These are phyloP conservation scores for Phaeosphaeriaceae sp. DNA, from an alignment of 2,329 filamentous ascomycete species.

Conservation along the genomic window DNA sequence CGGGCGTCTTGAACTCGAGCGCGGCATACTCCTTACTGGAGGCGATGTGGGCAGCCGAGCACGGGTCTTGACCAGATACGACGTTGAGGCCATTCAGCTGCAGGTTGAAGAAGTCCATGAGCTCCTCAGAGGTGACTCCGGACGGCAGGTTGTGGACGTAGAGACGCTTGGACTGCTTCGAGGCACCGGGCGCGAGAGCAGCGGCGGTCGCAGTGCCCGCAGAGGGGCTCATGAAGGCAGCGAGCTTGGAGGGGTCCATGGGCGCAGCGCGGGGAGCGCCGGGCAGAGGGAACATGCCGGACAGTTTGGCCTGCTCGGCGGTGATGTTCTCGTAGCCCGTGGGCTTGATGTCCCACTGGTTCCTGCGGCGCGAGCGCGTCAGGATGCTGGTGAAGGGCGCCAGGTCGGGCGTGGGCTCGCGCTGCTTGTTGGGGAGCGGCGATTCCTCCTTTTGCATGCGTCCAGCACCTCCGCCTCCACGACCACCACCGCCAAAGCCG, in stretches of 20 bases:
- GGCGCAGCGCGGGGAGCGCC: conserved; percentile 93
- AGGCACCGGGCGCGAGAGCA: conserved; percentile 90
- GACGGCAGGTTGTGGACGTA: conserved; percentile 83
- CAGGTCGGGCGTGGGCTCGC: conserved; percentile 94
- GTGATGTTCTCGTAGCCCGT: conserved; percentile 98
- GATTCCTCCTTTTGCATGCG: conserved; percentile 76
- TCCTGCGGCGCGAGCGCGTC: conserved; percentile 88
- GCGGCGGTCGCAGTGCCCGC: conserved; percentile 73
- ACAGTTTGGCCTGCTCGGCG: conserved; percentile 97
- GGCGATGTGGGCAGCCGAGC: conserved; percentile 81
- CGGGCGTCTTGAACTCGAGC: conserved; percentile 85
- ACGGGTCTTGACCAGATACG: conserved; percentile 82
- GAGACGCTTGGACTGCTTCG: conserved; percentile 91
- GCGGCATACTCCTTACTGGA: conserved; percentile 82
- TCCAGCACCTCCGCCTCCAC: conserved; percentile 50
- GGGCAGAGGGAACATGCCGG: conserved; percentile 97
- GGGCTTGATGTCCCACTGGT: conserved; percentile 99
- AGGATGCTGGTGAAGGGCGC: conserved; percentile 83
- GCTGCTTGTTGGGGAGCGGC: conserved; percentile 80
- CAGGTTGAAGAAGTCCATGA: conserved; percentile 90
- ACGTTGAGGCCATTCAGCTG: conserved; percentile 97
- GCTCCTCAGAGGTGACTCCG: conserved; percentile 73
- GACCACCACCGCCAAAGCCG: conserved; percentile 34
- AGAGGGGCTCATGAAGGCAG: conserved; percentile 94
- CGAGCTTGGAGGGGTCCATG: conserved; percentile 91